Evolutionary conservation across 164 flowering plant species (phyloP).

Genomic region (Vitis rupestris): DNA sequence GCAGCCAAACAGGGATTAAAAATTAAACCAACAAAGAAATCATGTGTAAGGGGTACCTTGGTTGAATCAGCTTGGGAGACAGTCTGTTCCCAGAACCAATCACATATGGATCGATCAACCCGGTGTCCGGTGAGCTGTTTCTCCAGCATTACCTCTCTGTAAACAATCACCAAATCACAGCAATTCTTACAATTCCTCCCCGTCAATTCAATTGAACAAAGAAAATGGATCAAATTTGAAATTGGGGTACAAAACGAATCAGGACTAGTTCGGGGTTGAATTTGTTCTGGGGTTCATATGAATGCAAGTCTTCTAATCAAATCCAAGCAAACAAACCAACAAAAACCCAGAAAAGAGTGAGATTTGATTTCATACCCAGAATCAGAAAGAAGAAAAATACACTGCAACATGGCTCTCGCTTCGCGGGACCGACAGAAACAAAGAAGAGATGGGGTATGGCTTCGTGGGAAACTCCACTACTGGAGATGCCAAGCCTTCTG

Average conservation of each 20-base stretch:
- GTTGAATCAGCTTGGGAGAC: conserved; percentile 71
- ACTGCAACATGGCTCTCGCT: conserved; percentile 74
- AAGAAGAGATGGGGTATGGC: too few relatives aligned
- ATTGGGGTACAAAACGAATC: neutral
- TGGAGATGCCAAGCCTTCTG: too few relatives aligned
- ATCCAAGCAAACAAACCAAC: neutral
- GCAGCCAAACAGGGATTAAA: neutral
- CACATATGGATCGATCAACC: conserved; percentile 90
- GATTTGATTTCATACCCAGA: conserved; percentile 58
- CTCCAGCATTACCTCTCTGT: conserved; percentile 94
- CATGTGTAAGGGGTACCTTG: conserved; percentile 48
- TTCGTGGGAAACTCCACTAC: neutral
- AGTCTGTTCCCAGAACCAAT: conserved; percentile 89
- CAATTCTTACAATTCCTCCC: neutral
- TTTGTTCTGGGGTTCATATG: too few relatives aligned
- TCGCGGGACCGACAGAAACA: too few relatives aligned
- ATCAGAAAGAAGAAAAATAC: conserved; percentile 91
- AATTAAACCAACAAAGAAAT: neutral
- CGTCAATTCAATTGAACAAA: neutral
- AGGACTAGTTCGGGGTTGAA: too few relatives aligned
- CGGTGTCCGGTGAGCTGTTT: conserved; percentile 90
- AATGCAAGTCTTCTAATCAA: too few relatives aligned
- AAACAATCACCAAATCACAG: conserved; percentile 5
- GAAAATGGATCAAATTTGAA: neutral
- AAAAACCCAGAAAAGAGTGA: conserved; percentile 1